Base-by-base conservation (phyloP, 2,329 filamentous ascomycete species). In the Tolypocladium paradoxum region DNA sequence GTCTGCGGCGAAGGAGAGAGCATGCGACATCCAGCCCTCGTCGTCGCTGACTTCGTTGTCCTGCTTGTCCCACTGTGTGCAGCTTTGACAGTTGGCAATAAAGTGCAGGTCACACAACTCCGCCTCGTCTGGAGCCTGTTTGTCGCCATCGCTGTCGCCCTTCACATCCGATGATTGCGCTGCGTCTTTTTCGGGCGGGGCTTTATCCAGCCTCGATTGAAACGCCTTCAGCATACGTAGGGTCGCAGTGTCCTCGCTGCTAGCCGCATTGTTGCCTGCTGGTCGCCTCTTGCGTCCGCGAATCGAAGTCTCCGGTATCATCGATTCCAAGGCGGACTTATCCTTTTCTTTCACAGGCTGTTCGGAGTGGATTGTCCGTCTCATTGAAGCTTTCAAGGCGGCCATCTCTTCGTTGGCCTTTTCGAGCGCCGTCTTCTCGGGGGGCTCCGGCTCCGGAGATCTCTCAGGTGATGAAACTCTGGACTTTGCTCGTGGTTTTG, bases 71-170 rank as follows among this genome's bases (percentile, higher is more conserved):
- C 91, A 96, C 0, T 85, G 81, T 54, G 82, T 83, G 68, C 93
- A 97, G 46, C 90, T 96, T 65, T 96, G 90, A 68, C 93, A 99
- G 62, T 95, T 88, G 49, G 87, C 88, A 57, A 99, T 95, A 68
- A 97, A 99, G 67, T 99, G 93, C 36, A 99, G 73, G 67, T 97
- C 93, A 65, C 93, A 99, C 4, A 95, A 76, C 49, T 78, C 78
- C 3, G 83, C 84, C 38, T 87, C 82, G 3, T 85, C 84, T 8
- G 50, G 58, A 9, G 55, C 57, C 20, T 56, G 56, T 65, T 58
- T 50, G 4, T 38, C 60, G 20, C 40, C 57, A 37, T 61, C 61
- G 6, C 60, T 60, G 34, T 63, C 64, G 14, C 64, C 62, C 11
- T 63, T 60, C 29, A 73, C 56, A 73, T 68, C 52, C 72, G 62